Base-by-base conservation (phyloP, 176 grass and related monocot species). In the Zea mays region DNA sequence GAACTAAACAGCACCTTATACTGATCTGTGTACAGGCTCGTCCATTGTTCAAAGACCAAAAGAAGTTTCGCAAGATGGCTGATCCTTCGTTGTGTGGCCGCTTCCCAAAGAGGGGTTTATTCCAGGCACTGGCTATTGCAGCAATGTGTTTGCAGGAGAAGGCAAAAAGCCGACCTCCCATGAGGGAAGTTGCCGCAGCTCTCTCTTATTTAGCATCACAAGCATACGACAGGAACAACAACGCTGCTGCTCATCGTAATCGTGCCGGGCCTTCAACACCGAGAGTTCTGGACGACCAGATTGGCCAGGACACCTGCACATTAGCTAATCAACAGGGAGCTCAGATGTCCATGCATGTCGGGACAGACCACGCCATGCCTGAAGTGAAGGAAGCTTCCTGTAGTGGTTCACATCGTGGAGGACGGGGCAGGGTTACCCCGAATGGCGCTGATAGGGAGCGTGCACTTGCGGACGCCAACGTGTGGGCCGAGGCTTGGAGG, bases 121-220 rank as follows among this genome's bases (percentile, higher is more conserved):
- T 81, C 64, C 87, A 88, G 81, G 90, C 90, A 2, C 61, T 97
- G 77, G 93, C 93, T 77, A 83, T 93, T 61, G 82, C 90, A 47
- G 93, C 93, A 42, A 88, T 92, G 87, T 96, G 93, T 85, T 76
- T 96, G 70, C 93, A 92, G 60, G 93, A 92, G 67, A 85, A 92
- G 15, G 84, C 89, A 42, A 75, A 67, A 35, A 85, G 79, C 21
- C 87, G 87, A 3, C 93, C 93, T 72, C 37, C 15, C 10, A 96
- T 92, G 15, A 62, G 85, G 11, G 93, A 96, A 82, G 82, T 96
- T 65, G 66, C 83, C 37, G 61, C 65, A 59, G 93, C 93, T 42
- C 87, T 96, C 51, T 88, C 85, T 50, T 97, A 90, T 73, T 76
- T 97, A 64, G 90, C 93, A 27, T 88, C 87, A 58, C 85, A 90